Percentiles rank a stretch among this genome's conserved stretches.
Evolutionary conservation across 768 basidiomycete genomes (phyloP).

Genomic region (Lactifluus subvellereus): DNA sequence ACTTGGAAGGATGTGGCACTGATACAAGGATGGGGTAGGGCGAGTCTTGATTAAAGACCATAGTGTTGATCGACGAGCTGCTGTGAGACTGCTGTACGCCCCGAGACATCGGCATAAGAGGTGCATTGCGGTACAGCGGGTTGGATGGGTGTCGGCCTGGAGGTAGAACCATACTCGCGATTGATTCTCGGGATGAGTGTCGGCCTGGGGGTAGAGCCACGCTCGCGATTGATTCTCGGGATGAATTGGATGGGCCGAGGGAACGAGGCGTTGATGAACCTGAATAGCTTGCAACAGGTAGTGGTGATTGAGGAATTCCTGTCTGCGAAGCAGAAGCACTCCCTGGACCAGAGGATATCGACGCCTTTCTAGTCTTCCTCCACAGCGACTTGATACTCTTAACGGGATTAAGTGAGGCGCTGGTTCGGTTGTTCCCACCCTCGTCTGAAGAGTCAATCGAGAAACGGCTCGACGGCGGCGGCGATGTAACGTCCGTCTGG

Average conservation of each 20-base stretch:
- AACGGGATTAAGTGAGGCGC: constrained; percentile 61
- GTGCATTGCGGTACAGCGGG: not conserved
- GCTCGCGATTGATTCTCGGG: not conserved
- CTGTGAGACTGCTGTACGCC: constrained; percentile 13
- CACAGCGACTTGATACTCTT: constrained; percentile 71
- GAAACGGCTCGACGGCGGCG: constrained; percentile 46
- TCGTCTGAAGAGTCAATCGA: constrained; percentile 64
- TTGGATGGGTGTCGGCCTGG: constrained; percentile 3
- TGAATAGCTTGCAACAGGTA: constrained; percentile 10
- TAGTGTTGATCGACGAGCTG: constrained; percentile 37
- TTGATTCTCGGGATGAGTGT: no score
- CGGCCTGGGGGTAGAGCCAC: no score
- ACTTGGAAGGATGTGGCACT: constrained; percentile 25
- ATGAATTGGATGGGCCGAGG: not conserved
- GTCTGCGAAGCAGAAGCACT: constrained; percentile 5
- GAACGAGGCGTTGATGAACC: constrained; percentile 5
- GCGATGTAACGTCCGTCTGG: constrained; percentile 15
- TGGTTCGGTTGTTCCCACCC: constrained; percentile 30
- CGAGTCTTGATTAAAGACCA: constrained; percentile 70
- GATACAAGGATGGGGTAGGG: constrained; percentile 46
- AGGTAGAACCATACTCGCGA: not conserved
- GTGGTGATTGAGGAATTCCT: constrained; percentile 11
- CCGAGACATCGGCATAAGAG: constrained; percentile 2
- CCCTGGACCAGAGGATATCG: constrained; percentile 33
- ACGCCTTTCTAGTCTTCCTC: constrained; percentile 61